Conservation (phyloP, 257 asterid species). For the Solanum medicagineum region DNA sequence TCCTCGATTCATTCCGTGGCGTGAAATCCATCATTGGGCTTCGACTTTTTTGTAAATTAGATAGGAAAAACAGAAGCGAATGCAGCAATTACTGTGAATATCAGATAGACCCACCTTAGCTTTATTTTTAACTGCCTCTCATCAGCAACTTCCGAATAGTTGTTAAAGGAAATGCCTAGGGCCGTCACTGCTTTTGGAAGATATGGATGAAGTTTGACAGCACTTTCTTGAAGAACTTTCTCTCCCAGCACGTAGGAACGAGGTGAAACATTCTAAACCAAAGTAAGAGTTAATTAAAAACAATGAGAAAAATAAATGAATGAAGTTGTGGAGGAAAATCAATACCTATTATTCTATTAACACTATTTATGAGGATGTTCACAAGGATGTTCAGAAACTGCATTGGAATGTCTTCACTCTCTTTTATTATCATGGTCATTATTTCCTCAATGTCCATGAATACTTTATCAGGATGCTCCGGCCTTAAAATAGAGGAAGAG, state of each 20-base stretch:
- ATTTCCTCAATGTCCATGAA: constrained; percentile 32
- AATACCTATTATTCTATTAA: constrained; percentile 34
- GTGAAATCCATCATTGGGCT: too few relatives aligned
- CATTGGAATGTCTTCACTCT: constrained; percentile 33
- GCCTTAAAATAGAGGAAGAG: constrained; percentile 19
- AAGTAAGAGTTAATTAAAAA: background rate
- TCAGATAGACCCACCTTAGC: background rate
- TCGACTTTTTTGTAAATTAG: background rate
- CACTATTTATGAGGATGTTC: constrained; percentile 33
- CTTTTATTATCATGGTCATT: constrained; percentile 38
- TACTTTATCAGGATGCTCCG: constrained; percentile 22
- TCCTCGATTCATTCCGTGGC: too few relatives aligned
- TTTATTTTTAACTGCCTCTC: background rate
- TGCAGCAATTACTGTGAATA: background rate
- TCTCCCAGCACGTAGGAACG: constrained; percentile 8
- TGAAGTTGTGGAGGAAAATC: background rate
- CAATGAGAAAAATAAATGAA: background rate
- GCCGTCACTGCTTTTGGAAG: constrained; percentile 1
- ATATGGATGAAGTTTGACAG: background rate
- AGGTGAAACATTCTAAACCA: constrained; percentile 8
- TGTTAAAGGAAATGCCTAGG: background rate
- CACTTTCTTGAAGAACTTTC: constrained; percentile 1
- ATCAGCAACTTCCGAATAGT: constrained; percentile 6
- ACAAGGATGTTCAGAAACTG: constrained; percentile 20
- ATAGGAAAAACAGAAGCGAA: background rate